Percentiles rank a stretch among this genome's conserved stretches.
Conservation (phyloP, 257 asterid species). For the Asclepias syriaca region DNA sequence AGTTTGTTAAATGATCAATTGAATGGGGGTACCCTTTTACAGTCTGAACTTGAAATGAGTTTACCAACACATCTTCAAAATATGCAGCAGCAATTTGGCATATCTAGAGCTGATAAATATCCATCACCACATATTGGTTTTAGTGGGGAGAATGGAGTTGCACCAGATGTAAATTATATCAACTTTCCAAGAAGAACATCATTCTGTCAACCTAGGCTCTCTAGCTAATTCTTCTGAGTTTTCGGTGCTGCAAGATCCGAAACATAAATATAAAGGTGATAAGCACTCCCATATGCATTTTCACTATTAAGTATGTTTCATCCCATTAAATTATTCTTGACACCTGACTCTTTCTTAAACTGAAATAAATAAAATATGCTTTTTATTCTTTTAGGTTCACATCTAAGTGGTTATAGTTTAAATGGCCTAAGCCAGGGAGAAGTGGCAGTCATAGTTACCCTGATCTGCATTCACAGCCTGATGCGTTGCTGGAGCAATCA, state of each 20-base stretch:
- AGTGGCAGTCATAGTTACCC: no score
- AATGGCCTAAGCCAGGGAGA: no score
- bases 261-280: constrained; percentile 27
- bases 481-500: no score
- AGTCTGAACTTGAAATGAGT: constrained; percentile 38
- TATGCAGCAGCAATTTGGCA: constrained; percentile 34
- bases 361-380: no score
- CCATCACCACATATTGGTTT: constrained; percentile 28
- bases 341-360: constrained; percentile 1
- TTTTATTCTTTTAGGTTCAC: no score
- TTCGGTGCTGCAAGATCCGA: constrained; percentile 35
- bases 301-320: neutral
- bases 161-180: constrained; percentile 20
- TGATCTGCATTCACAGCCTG: no score
- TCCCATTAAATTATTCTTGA: neutral
- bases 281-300: constrained; percentile 3
- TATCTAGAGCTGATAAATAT: constrained; percentile 38
- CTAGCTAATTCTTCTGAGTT: constrained; percentile 35
- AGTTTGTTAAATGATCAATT: constrained; percentile 35
- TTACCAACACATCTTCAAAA: constrained; percentile 25
- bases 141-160: constrained; percentile 30
- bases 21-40: constrained; percentile 26
- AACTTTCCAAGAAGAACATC: constrained; percentile 44
- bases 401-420: no score
- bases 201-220: constrained; percentile 46